A percentile compares a stretch with the other conserved stretches of the same genome.
phyloP scores from a whole-genome alignment of 2,329 filamentous ascomycete genomes.

The Trematosphaeria pertusa region DNA sequence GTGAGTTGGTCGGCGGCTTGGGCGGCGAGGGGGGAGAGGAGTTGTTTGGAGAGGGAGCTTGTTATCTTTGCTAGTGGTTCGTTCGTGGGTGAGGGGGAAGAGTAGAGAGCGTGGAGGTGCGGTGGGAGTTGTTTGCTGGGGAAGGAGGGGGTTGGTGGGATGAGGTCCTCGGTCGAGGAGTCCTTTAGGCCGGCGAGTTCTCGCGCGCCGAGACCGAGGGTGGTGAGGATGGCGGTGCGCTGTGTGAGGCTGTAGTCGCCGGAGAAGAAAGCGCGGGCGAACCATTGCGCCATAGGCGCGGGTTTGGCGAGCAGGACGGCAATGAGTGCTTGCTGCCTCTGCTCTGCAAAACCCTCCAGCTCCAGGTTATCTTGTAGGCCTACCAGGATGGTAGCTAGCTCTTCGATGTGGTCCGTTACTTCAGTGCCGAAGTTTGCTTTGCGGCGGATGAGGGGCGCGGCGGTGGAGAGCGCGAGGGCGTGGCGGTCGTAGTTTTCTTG shows the following conservation, averaged over 20 bases:
- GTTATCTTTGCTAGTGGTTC: slow-evolving; percentile 74
- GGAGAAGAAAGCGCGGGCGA: slow-evolving; percentile 84
- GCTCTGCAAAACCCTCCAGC: slow-evolving; percentile 72
- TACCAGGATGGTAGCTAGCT: slow-evolving; percentile 77
- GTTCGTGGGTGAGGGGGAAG: slow-evolving; percentile 53
- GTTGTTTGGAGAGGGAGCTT: slow-evolving; percentile 69
- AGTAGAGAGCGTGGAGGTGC: slow-evolving; percentile 75
- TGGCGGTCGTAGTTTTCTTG: slow-evolving; percentile 86
- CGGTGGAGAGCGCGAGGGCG: slow-evolving; percentile 77
- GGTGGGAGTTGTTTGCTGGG: slow-evolving; percentile 81
- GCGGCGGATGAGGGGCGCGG: slow-evolving; percentile 80
- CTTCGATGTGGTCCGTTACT: slow-evolving; percentile 81
- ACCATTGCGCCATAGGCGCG: slow-evolving; percentile 80
- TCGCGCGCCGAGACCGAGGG: slow-evolving; percentile 80
- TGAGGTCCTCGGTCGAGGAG: slow-evolving; percentile 56
- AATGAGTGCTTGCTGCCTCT: slow-evolving; percentile 81
- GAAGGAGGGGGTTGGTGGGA: slow-evolving; percentile 61
- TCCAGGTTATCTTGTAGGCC: slow-evolving; percentile 87
- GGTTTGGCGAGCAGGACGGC: slow-evolving; percentile 80
- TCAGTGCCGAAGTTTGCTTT: slow-evolving; percentile 91
- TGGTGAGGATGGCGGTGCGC: slow-evolving; percentile 79
- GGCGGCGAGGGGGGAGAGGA: slow-evolving; percentile 83
- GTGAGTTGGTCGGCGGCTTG: slow-evolving; percentile 79
- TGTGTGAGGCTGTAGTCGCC: slow-evolving; percentile 91
- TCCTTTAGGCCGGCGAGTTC: slow-evolving; percentile 81